phyloP scores from a whole-genome alignment of 805 yeast species.

The Myxozyma melibiosi region DNA sequence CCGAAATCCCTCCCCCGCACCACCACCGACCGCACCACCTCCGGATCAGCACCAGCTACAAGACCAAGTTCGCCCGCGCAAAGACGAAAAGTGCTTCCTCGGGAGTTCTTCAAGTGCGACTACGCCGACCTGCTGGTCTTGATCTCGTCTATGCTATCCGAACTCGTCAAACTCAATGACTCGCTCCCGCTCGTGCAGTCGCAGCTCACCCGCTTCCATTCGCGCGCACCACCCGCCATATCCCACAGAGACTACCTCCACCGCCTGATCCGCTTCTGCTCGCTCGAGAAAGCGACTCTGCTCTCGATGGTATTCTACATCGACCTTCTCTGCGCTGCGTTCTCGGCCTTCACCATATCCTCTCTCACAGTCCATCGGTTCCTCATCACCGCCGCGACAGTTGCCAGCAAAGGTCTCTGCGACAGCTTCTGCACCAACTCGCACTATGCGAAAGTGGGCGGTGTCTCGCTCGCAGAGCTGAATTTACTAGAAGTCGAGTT shows the following conservation, averaged over 20 bases:
- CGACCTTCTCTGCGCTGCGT: slow-evolving; percentile 77
- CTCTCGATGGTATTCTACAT: slow-evolving; percentile 86
- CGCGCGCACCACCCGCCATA: slow-evolving; percentile 88
- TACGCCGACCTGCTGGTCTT: slow-evolving; percentile 69
- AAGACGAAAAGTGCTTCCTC: slow-evolving; percentile 44
- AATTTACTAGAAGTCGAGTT: slow-evolving; percentile 89
- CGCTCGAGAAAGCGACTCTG: slow-evolving; percentile 79
- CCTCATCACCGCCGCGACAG: slow-evolving; percentile 83
- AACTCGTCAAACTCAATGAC: slow-evolving; percentile 77
- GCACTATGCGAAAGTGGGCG: slow-evolving; percentile 96
- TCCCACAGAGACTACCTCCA: slow-evolving; percentile 75
- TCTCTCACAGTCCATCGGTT: slow-evolving; percentile 94
- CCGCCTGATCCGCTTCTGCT: slow-evolving; percentile 79
- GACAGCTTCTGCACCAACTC: slow-evolving; percentile 92
- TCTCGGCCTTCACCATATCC: slow-evolving; percentile 78
- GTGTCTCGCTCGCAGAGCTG: slow-evolving; percentile 78
- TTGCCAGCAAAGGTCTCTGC: slow-evolving; percentile 87
- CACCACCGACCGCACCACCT: background rate
- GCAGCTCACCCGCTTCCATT: slow-evolving; percentile 82
- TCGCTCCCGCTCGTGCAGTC: slow-evolving; percentile 44
- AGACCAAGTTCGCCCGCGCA: background rate
- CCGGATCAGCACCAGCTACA: background rate
- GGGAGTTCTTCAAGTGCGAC: slow-evolving; percentile 64
- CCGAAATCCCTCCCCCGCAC: background rate
- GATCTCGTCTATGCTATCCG: slow-evolving; percentile 77